Percentiles rank a stretch among this genome's conserved stretches.
Conservation (phyloP, 2,329 filamentous ascomycete genomes). For the Conoideocrella luteorostrata region DNA sequence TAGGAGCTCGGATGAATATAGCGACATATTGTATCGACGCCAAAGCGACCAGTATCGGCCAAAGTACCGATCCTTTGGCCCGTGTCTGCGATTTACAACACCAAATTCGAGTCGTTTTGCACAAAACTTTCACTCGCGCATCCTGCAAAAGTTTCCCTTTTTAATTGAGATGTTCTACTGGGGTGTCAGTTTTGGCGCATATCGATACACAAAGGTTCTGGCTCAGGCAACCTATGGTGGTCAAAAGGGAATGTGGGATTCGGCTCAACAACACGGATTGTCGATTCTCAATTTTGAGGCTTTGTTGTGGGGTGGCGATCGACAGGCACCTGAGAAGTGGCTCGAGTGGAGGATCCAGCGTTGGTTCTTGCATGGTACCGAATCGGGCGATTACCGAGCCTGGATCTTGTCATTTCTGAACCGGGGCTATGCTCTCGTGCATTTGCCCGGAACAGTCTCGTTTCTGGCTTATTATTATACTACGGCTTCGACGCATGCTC, state of each 20-base stretch:
- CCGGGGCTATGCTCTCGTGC: constrained; percentile 64
- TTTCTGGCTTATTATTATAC: constrained; percentile 57
- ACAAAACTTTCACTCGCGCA: constrained; percentile 53
- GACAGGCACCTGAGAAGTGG: constrained; percentile 9
- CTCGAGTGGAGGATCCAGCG: constrained; percentile 42
- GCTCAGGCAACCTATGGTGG: constrained; percentile 11
- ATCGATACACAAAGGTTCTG: constrained; percentile 10
- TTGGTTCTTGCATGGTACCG: constrained; percentile 49
- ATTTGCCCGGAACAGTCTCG: constrained; percentile 64
- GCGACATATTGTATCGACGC: constrained; percentile 8
- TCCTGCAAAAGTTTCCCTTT: constrained; percentile 64
- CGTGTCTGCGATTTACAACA: constrained; percentile 35
- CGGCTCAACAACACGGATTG: constrained; percentile 7
- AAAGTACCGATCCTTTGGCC: constrained; percentile 12
- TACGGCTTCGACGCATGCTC: constrained; percentile 54
- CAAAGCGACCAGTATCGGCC: constrained; percentile 9
- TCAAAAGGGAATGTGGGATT: constrained; percentile 32
- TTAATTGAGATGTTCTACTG: constrained; percentile 71
- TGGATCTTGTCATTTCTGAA: constrained; percentile 58
- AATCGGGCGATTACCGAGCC: constrained; percentile 26
- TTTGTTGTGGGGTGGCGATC: constrained; percentile 9
- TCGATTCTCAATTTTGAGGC: constrained; percentile 9
- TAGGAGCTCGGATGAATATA: constrained; percentile 16
- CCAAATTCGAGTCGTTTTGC: constrained; percentile 58
- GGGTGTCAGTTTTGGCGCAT: constrained; percentile 28